Conservation (phyloP, 1,284 basidiomycete species). For the Trametes versicolor region DNA sequence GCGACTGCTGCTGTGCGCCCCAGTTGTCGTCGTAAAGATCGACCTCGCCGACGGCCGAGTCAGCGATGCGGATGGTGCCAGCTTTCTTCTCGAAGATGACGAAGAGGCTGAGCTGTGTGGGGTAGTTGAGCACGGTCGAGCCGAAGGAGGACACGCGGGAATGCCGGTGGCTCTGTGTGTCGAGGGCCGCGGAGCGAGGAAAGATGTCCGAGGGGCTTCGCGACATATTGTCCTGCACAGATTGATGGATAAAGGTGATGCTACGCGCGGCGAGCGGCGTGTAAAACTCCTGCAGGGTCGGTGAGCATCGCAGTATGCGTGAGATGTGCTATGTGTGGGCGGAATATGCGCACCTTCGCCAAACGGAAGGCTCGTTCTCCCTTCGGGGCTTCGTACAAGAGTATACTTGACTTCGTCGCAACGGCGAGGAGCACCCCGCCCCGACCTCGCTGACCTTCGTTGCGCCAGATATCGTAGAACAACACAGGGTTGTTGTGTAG, state of each 20-base stretch:
- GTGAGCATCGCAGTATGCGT: constrained; percentile 3
- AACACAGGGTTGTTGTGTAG: constrained; percentile 65
- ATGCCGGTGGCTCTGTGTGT: constrained; percentile 39
- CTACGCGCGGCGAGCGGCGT: constrained; percentile 71
- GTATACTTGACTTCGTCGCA: constrained; percentile 75
- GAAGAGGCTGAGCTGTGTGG: constrained; percentile 77
- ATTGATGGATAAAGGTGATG: constrained; percentile 76
- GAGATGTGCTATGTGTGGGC: constrained; percentile 8
- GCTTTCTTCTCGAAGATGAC: constrained; percentile 87
- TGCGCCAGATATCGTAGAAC: constrained; percentile 73
- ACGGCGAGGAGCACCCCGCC: constrained; percentile 77
- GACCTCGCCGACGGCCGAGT: constrained; percentile 81
- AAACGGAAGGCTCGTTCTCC: constrained; percentile 85
- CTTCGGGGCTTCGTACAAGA: constrained; percentile 81
- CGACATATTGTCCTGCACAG: constrained; percentile 59
- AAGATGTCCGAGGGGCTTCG: constrained; percentile 55
- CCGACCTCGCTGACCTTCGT: constrained; percentile 56
- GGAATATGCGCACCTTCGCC: constrained; percentile 63
- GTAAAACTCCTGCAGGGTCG: constrained; percentile 75
- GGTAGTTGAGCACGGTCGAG: constrained; percentile 53
- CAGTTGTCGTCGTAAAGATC: constrained; percentile 66
- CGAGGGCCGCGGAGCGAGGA: constrained; percentile 35
- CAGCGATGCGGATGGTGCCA: constrained; percentile 77
- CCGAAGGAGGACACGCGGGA: constrained; percentile 42
- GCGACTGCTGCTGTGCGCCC: constrained; percentile 34